Evolutionary conservation across 495 filamentous ascomycete species (phyloP).

Genomic region (Pyronema omphalodes): DNA sequence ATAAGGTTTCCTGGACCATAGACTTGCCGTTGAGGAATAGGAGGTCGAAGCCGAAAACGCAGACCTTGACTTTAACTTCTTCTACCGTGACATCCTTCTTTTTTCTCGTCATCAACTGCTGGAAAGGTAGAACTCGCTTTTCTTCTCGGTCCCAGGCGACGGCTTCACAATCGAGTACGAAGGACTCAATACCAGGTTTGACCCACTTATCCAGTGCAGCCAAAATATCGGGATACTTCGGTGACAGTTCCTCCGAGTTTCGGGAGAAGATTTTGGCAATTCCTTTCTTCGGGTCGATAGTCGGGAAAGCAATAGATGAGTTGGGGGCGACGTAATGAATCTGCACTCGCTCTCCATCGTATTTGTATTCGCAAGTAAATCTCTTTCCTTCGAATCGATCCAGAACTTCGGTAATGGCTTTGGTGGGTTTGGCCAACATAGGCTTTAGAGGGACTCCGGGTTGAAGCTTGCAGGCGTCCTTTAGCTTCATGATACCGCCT

Average conservation of each 20-base stretch:
- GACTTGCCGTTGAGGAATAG: constrained; percentile 87
- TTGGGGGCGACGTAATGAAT: constrained; percentile 92
- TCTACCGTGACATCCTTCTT: constrained; percentile 94
- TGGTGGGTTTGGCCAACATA: constrained; percentile 97
- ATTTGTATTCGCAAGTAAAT: constrained; percentile 98
- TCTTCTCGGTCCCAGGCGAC: constrained; percentile 89
- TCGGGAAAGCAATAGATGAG: constrained; percentile 34
- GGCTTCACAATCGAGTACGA: constrained; percentile 93
- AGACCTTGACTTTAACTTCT: constrained; percentile 92
- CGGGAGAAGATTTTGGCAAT: constrained; percentile 85
- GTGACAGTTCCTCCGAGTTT: constrained; percentile 88
- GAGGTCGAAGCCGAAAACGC: constrained; percentile 92
- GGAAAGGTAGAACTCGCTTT: constrained; percentile 92
- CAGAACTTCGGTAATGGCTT: constrained; percentile 94
- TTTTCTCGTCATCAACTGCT: constrained; percentile 94
- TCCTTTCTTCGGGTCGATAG: constrained; percentile 39
- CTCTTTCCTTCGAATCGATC: constrained; percentile 90
- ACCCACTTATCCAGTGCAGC: constrained; percentile 76
- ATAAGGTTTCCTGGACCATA: constrained; percentile 67
- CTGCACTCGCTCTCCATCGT: constrained; percentile 90
- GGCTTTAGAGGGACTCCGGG: constrained; percentile 92
- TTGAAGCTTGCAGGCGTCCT: constrained; percentile 74
- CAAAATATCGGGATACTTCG: constrained; percentile 93
- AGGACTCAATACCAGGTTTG: constrained; percentile 72
- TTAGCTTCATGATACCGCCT: constrained; percentile 63